Conservation (phyloP, 1,284 basidiomycete genomes). For the Ganoderma meredithae region DNA sequence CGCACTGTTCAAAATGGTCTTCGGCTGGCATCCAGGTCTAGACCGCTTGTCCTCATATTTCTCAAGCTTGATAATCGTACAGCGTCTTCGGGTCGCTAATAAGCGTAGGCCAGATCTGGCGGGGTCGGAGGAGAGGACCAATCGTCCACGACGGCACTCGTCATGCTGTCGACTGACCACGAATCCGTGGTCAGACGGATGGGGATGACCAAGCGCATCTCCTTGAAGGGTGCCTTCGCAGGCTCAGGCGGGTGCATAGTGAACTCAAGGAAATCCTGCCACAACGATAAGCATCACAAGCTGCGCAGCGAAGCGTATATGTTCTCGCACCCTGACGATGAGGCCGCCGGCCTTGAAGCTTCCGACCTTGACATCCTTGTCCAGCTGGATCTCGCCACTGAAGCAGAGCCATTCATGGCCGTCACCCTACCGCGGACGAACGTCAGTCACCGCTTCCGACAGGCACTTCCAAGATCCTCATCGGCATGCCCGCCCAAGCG, state of each 20-base stretch:
- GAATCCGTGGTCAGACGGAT: conserved; percentile 72
- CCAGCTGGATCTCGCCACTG: conserved; percentile 64
- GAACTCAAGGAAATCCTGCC: conserved; percentile 69
- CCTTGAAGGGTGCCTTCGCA: conserved; percentile 59
- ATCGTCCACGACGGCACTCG: conserved; percentile 31
- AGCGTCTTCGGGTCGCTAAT: not conserved
- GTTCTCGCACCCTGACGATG: conserved; percentile 58
- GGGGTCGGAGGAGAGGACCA: conserved; percentile 37
- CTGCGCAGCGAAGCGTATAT: not conserved
- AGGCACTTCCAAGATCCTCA: conserved; percentile 1
- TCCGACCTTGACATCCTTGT: conserved; percentile 54
- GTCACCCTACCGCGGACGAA: conserved; percentile 53
- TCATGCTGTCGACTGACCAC: conserved; percentile 52
- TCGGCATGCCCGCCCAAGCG: not conserved
- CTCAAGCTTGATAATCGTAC: not conserved
- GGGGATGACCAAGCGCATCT: conserved; percentile 65
- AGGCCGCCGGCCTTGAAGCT: conserved; percentile 73
- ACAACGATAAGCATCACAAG: not conserved
- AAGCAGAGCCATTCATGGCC: conserved; percentile 67
- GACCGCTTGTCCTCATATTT: not conserved
- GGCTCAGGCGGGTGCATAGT: conserved; percentile 64
- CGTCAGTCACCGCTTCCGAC: not conserved
- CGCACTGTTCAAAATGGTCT: not conserved
- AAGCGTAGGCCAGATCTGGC: conserved; percentile 15
- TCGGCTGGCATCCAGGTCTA: not conserved